Evolutionary conservation across 78 protist species (phyloP).

Genomic region (Dictyostelium brefeldianum): DNA sequence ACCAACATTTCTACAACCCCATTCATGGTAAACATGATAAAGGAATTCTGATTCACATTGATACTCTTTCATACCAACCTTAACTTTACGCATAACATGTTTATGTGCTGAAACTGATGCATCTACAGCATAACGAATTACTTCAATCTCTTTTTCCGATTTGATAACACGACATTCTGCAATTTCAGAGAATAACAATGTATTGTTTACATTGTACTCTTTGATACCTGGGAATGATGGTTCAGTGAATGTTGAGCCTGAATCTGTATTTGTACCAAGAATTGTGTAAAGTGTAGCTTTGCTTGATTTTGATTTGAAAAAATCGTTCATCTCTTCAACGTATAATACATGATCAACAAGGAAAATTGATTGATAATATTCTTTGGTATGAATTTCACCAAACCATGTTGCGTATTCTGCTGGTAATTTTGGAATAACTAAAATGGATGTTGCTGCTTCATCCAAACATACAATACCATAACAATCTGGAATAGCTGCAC

Average conservation of each 20-base stretch:
- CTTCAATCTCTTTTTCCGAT: conserved; percentile 83
- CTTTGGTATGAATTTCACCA: conserved; percentile 66
- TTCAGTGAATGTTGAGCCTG: conserved; percentile 1
- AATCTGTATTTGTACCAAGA: conserved; percentile 43
- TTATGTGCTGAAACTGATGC: conserved; percentile 80
- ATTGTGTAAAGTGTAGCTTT: conserved; percentile 51
- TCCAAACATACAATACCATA: conserved; percentile 73
- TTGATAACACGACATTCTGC: conserved; percentile 87
- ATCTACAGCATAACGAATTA: conserved; percentile 77
- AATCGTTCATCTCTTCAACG: conserved; percentile 55
- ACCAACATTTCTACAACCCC: conserved; percentile 84
- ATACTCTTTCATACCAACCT: conserved; percentile 87
- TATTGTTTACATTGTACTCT: conserved; percentile 56
- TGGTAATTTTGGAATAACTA: conserved; percentile 77
- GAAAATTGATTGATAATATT: conserved; percentile 54
- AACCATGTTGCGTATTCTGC: conserved; percentile 80
- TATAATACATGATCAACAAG: conserved; percentile 73
- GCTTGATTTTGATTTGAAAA: background rate
- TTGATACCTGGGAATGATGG: conserved; percentile 49
- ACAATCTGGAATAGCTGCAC: conserved; percentile 82
- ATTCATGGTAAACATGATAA: conserved; percentile 68
- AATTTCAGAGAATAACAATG: conserved; percentile 13
- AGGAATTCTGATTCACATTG: conserved; percentile 83
- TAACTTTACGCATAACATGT: conserved; percentile 69
- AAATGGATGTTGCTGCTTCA: conserved; percentile 11